Conservation (phyloP, 2,329 filamentous ascomycete genomes). For the Talaromyces verruculosus region DNA sequence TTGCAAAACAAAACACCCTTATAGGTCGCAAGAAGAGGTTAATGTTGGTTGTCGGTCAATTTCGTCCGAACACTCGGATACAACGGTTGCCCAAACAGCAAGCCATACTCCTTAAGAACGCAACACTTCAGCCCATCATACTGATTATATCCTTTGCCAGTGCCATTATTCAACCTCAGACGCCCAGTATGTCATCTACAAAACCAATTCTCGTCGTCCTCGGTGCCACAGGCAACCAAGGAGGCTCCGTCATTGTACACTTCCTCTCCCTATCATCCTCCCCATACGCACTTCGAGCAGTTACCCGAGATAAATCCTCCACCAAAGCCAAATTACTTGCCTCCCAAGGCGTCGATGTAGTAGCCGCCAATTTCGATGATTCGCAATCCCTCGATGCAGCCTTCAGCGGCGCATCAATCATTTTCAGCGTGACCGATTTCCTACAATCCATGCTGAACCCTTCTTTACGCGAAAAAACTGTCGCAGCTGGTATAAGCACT, state of each 20-base stretch:
- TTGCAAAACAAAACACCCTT: background rate
- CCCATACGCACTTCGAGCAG: slow-evolving; percentile 33
- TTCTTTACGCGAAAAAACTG: slow-evolving; percentile 30
- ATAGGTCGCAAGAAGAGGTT: background rate
- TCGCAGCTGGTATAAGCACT: background rate
- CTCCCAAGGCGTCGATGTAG: slow-evolving; percentile 31
- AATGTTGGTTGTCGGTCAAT: background rate
- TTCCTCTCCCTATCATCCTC: background rate
- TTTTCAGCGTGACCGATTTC: slow-evolving; percentile 58
- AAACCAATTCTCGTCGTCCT: slow-evolving; percentile 50
- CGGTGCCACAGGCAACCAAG: slow-evolving; percentile 56
- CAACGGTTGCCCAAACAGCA: background rate
- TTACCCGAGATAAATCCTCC: slow-evolving; percentile 34
- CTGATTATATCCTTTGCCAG: background rate
- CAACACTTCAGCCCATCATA: background rate
- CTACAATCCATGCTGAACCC: background rate
- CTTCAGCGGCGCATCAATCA: slow-evolving; percentile 48
- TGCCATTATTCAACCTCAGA: background rate
- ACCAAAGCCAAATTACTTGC: slow-evolving; percentile 26
- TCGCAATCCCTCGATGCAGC: slow-evolving; percentile 29
- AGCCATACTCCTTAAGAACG: background rate
- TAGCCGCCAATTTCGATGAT: slow-evolving; percentile 33
- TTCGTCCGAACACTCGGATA: background rate
- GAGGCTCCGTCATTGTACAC: background rate
- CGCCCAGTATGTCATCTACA: background rate